A percentile compares a stretch with the other conserved stretches of the same genome.
Evolutionary conservation across 352 stramenopile species (phyloP).

Genomic region (Lagenidium sp.): DNA sequence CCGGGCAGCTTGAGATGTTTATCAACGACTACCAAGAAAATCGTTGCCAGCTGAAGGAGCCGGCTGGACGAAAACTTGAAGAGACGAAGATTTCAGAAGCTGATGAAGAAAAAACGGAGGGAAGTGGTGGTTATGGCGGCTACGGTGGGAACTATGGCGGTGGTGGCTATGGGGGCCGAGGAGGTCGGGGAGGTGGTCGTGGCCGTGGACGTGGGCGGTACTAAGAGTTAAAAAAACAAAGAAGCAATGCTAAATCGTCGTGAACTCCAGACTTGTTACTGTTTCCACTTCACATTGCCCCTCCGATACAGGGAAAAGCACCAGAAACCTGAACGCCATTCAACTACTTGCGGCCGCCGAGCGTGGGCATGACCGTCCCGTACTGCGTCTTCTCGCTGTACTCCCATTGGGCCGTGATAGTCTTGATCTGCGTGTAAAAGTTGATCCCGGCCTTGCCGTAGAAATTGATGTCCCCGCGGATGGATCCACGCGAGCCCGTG

Average conservation of each 20-base stretch:
- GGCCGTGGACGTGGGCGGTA: slow-evolving; percentile 28
- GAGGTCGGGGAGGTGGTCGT: slow-evolving; percentile 24
- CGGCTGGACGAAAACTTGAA: slow-evolving; percentile 52
- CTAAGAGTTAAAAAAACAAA: background rate
- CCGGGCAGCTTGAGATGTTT: slow-evolving; percentile 64
- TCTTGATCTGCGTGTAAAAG: slow-evolving; percentile 99
- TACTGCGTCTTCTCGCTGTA: slow-evolving; percentile 87
- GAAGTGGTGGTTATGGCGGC: slow-evolving; percentile 17
- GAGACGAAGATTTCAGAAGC: slow-evolving; percentile 53
- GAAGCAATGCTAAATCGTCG: background rate
- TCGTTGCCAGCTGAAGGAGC: slow-evolving; percentile 39
- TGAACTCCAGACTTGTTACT: no score
- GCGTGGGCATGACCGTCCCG: slow-evolving; percentile 89
- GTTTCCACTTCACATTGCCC: no score
- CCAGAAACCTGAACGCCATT: no score
- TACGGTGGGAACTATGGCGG: slow-evolving; percentile 5
- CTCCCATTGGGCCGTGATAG: slow-evolving; percentile 95
- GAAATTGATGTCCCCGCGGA: slow-evolving; percentile 96
- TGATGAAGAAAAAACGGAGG: slow-evolving; percentile 63
- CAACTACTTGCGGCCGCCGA: slow-evolving; percentile 49
- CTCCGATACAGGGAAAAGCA: no score
- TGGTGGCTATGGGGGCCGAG: slow-evolving; percentile 14
- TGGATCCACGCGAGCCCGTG: slow-evolving; percentile 92
- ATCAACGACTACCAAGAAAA: slow-evolving; percentile 63
- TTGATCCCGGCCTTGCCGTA: slow-evolving; percentile 94